Evolutionary conservation across 805 yeast species (phyloP), one percentile per base, ranked within the genome.

Genomic region (Lachancea waltii): DNA sequence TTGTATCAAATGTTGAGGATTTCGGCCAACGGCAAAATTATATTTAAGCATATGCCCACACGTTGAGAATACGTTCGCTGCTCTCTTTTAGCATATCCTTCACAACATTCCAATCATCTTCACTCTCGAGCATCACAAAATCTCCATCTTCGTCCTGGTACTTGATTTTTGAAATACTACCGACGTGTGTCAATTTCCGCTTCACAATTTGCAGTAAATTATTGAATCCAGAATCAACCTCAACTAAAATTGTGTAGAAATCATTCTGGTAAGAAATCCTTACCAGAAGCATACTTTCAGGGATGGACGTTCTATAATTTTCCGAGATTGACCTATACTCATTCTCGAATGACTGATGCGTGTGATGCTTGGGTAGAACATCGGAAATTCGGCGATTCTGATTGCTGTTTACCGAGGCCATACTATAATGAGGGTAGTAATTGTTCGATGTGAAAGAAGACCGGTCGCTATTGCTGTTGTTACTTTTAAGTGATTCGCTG

Each of bases 91-190:
- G 56, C 77, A 75, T 72, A 46, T 85, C 96, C 40, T 81, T 72
- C 2, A 95, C 97, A 56, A 89, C 77, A 20, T 60, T 63, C 85
- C 95, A 83, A 57, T 90, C 97, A 36, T 90, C 97, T 45, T 81
- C 82, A 22, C 86, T 76, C 48, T 79, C 83, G 62, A 90, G 76
- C 33, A 83, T 78, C 30, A 92, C 94, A 56, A 75, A 81, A 58
- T 92, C 98, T 13, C 95, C 96, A 57, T 92, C 98, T 62, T 92
- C 98, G 60, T 92, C 98, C 56, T 77, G 78, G 57, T 86, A 90
- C 59, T 79, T 80, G 44, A 92, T 69, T 51, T 81, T 67, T 40
- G 65, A 62, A 33, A 65, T 47, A 10, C 60, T 69, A 17, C 80
- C 82, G 38, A 77, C 68, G 36, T 73, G 71, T 31, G 69, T 65